phyloP scores from a whole-genome alignment of 768 basidiomycete species.

The Suillus weaverae region DNA sequence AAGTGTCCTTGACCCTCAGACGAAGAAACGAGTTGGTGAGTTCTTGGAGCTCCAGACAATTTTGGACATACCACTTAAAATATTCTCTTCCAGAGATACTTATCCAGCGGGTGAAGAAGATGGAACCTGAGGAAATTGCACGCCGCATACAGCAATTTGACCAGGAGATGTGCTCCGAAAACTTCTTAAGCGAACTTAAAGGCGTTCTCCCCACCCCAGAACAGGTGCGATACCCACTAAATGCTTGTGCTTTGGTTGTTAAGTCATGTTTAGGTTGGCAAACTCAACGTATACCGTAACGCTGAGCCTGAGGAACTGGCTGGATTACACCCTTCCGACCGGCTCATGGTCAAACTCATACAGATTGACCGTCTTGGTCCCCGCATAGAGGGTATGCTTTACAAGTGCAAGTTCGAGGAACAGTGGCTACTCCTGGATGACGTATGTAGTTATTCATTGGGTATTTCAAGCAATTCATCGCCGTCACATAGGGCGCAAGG shows the following conservation, averaged over 20 bases:
- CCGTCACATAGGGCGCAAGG: constrained; percentile 60
- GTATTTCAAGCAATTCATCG: neutral
- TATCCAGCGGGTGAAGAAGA: constrained; percentile 80
- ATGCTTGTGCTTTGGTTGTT: neutral
- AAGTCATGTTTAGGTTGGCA: constrained; percentile 61
- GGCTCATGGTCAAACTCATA: constrained; percentile 95
- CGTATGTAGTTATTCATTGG: constrained; percentile 40
- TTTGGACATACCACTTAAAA: neutral
- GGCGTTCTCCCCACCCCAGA: constrained; percentile 89
- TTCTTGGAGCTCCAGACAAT: constrained; percentile 13
- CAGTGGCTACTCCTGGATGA: constrained; percentile 80
- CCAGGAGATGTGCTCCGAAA: constrained; percentile 80
- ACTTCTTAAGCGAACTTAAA: constrained; percentile 87
- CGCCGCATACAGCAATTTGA: constrained; percentile 85
- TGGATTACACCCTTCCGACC: constrained; percentile 89
- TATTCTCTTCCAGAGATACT: constrained; percentile 68
- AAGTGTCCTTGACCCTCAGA: constrained; percentile 88
- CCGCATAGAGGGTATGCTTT: constrained; percentile 95
- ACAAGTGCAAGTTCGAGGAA: constrained; percentile 86
- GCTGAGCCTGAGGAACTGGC: constrained; percentile 85
- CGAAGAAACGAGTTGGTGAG: constrained; percentile 92
- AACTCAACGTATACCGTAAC: constrained; percentile 86
- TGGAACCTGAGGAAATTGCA: constrained; percentile 86
- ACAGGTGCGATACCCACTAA: constrained; percentile 49
- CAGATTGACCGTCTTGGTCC: constrained; percentile 88